Evolutionary conservation across 352 stramenopile species (phyloP).

Genomic region (Phytophthora podocarpi): DNA sequence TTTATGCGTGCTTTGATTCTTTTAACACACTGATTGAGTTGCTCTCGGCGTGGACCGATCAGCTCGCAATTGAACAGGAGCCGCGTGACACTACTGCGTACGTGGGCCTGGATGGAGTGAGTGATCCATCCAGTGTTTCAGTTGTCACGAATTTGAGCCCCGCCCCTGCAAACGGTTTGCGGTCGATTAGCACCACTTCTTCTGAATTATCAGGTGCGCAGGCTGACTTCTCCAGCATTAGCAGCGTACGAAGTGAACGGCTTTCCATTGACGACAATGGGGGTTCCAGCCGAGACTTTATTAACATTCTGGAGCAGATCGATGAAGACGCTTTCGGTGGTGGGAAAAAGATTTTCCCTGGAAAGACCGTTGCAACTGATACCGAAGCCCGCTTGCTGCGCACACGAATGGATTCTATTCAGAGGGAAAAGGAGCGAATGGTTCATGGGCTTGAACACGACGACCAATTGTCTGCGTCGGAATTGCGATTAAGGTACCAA

Average conservation of each 20-base stretch:
- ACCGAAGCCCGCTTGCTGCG: slow-evolving; percentile 83
- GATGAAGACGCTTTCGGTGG: slow-evolving; percentile 82
- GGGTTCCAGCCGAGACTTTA: slow-evolving; percentile 1
- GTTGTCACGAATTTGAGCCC: slow-evolving; percentile 78
- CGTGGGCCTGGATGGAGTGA: slow-evolving; percentile 69
- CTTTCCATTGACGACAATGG: slow-evolving; percentile 23
- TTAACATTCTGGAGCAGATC: slow-evolving; percentile 78
- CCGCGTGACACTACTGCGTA: slow-evolving; percentile 79
- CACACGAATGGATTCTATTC: slow-evolving; percentile 73
- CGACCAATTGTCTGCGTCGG: slow-evolving; percentile 60
- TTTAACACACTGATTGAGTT: slow-evolving; percentile 88
- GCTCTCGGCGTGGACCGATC: slow-evolving; percentile 68
- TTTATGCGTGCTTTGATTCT: slow-evolving; percentile 91
- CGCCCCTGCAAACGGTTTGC: slow-evolving; percentile 26
- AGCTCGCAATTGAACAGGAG: slow-evolving; percentile 68
- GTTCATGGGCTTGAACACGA: slow-evolving; percentile 42
- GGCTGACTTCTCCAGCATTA: slow-evolving; percentile 28
- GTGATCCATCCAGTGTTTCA: slow-evolving; percentile 62
- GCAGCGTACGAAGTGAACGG: slow-evolving; percentile 34
- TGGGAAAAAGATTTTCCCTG: slow-evolving; percentile 68
- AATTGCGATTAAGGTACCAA: slow-evolving; percentile 58
- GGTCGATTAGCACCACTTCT: slow-evolving; percentile 24
- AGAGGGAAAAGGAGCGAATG: slow-evolving; percentile 80
- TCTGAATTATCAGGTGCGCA: slow-evolving; percentile 18
- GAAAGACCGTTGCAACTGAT: slow-evolving; percentile 66